Conservation (phyloP, 495 filamentous ascomycete genomes). For the Monascus purpureus region DNA sequence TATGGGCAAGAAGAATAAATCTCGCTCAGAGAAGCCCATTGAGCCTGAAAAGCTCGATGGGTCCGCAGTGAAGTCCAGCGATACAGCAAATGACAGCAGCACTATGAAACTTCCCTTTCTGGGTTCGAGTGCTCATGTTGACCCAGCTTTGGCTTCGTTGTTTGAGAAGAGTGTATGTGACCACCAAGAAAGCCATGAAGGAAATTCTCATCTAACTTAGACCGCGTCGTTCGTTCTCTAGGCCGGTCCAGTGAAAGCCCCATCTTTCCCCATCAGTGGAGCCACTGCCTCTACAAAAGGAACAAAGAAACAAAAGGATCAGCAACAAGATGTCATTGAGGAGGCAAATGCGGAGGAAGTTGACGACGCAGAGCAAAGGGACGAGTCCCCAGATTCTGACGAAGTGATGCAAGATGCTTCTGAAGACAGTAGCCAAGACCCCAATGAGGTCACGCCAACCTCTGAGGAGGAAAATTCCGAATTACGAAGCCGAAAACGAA, state of each 20-base stretch:
- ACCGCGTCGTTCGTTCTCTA: conserved; percentile 14
- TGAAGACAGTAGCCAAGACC: conserved; percentile 26
- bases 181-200: neutral
- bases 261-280: conserved; percentile 34
- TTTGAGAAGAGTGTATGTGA: conserved; percentile 67
- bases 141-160: conserved; percentile 63
- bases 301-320: conserved; percentile 18
- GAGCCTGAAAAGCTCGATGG: conserved; percentile 7
- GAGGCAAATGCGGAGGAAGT: conserved; percentile 18
- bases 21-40: conserved; percentile 10
- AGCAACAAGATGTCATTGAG: conserved; percentile 17
- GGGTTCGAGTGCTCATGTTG: conserved; percentile 35
- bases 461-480: conserved; percentile 11
- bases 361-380: conserved; percentile 22
- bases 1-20: conserved; percentile 33
- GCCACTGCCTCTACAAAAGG: conserved; percentile 7
- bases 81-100: conserved; percentile 1
- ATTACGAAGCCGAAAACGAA: conserved; percentile 55
- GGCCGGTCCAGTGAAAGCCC: conserved; percentile 54
- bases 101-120: conserved; percentile 20
- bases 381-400: conserved; percentile 9
- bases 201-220: conserved; percentile 5
- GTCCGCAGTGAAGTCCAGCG: too few relatives aligned
- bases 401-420: conserved; percentile 31
- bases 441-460: conserved; percentile 15